Evolutionary conservation across 768 basidiomycete species (phyloP).

Genomic region (Suillus tomentosus): DNA sequence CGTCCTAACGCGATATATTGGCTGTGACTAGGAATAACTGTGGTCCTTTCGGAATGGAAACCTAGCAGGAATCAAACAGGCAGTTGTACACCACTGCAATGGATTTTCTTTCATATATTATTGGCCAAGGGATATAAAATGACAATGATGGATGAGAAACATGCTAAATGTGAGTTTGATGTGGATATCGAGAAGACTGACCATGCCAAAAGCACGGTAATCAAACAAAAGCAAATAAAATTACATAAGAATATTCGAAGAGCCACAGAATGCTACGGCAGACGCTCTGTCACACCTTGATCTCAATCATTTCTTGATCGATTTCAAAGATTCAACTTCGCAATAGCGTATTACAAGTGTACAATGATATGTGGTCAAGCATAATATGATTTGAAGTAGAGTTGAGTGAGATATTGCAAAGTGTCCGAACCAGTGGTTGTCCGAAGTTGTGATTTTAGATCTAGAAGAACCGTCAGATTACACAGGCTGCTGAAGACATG

Average conservation of each 20-base stretch:
- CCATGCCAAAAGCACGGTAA: neutral
- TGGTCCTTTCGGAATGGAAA: neutral
- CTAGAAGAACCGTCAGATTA: neutral
- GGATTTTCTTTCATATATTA: neutral
- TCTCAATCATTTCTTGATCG: no score
- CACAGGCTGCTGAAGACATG: constrained; percentile 32
- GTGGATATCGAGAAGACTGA: no score
- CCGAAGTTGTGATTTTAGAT: no score
- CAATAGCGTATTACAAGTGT: no score
- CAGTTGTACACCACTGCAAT: constrained; percentile 1
- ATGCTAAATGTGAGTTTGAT: neutral
- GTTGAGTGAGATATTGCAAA: no score
- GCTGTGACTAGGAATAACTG: neutral
- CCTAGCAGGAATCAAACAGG: neutral
- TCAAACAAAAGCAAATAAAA: neutral
- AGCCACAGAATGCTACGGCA: constrained; percentile 22
- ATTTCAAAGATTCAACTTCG: no score
- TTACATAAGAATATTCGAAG: constrained; percentile 45
- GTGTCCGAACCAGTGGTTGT: no score
- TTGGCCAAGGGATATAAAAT: neutral
- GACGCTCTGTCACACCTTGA: no score
- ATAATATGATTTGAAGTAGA: no score
- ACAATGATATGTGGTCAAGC: no score
- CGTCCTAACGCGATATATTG: constrained; percentile 29
- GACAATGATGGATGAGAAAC: neutral